Percentiles rank a stretch among this genome's conserved stretches.
Conservation (phyloP, 495 filamentous ascomycete genomes). For the Trichoderma gamsii region DNA sequence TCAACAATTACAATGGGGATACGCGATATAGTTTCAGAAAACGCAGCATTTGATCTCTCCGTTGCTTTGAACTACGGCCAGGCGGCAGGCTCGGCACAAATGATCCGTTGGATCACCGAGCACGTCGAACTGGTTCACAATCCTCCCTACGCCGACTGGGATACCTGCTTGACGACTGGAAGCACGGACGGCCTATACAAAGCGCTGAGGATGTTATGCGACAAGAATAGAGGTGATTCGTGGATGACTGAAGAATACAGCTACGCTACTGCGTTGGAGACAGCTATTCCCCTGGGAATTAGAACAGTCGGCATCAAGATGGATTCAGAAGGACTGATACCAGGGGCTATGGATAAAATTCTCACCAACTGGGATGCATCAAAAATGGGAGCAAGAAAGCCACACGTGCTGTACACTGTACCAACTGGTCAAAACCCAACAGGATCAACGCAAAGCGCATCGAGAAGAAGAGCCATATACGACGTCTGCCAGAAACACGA, state of each 20-base stretch:
- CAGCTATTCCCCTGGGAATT: constrained; percentile 68
- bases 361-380: constrained; percentile 60
- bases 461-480: constrained; percentile 73
- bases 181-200: constrained; percentile 74
- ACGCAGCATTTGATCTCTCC: constrained; percentile 55
- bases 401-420: constrained; percentile 89
- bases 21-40: constrained; percentile 59
- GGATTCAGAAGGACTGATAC: constrained; percentile 71
- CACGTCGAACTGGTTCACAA: constrained; percentile 77
- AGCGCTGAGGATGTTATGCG: constrained; percentile 67
- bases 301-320: constrained; percentile 64
- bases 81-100: constrained; percentile 74
- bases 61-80: constrained; percentile 89
- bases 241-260: constrained; percentile 82
- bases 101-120: constrained; percentile 84
- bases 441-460: constrained; percentile 60
- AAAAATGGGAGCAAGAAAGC: constrained; percentile 56
- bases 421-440: constrained; percentile 93
- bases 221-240: constrained; percentile 58
- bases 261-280: constrained; percentile 77
- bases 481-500: constrained; percentile 76
- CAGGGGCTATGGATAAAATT: constrained; percentile 59
- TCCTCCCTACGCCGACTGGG: constrained; percentile 82
- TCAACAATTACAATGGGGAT: constrained; percentile 61
- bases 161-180: constrained; percentile 65